A percentile compares a stretch with the other conserved stretches of the same genome.
These are phyloP conservation scores for Gastrolobium bilobum DNA, from an alignment of 306 rosid genomes.

Conservation along the genomic window DNA sequence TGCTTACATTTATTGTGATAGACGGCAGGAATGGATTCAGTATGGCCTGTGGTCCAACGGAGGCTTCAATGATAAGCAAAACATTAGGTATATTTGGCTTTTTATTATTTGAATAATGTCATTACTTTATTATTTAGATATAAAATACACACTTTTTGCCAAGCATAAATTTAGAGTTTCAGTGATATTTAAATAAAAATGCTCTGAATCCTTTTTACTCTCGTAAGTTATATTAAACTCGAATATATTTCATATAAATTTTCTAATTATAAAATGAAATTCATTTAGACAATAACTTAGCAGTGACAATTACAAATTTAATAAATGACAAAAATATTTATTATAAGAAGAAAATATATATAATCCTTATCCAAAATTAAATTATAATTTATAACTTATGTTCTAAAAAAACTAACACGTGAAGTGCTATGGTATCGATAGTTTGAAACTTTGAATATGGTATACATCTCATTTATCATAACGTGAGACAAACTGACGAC, in stretches of 20 bases:
- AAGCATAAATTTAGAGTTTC: not conserved
- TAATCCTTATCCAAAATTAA: too few species aligned
- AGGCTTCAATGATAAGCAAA: not conserved
- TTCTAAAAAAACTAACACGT: too few species aligned
- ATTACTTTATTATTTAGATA: not conserved
- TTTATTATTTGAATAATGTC: not conserved
- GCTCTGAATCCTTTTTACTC: not conserved
- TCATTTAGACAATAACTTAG: too few species aligned
- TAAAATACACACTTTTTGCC: not conserved
- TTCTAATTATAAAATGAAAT: too few species aligned
- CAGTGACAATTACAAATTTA: too few species aligned
- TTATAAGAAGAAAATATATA: too few species aligned
- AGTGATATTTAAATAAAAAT: not conserved
- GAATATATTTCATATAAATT: not conserved
- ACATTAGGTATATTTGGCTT: not conserved
- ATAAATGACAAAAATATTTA: too few species aligned
- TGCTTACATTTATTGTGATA: not conserved
- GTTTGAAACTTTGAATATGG: too few species aligned
- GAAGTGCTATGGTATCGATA: too few species aligned
- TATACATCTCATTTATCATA: too few species aligned
- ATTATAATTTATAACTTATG: too few species aligned
- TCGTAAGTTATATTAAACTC: not conserved
- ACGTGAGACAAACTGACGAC: too few species aligned
- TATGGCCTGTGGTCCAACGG: not conserved
- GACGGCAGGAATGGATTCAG: slow-evolving; percentile 4